Evolutionary conservation across 2,329 filamentous ascomycete species (phyloP), one percentile per base, ranked within the genome.

Genomic region (Chaetomiaceae sp.): DNA sequence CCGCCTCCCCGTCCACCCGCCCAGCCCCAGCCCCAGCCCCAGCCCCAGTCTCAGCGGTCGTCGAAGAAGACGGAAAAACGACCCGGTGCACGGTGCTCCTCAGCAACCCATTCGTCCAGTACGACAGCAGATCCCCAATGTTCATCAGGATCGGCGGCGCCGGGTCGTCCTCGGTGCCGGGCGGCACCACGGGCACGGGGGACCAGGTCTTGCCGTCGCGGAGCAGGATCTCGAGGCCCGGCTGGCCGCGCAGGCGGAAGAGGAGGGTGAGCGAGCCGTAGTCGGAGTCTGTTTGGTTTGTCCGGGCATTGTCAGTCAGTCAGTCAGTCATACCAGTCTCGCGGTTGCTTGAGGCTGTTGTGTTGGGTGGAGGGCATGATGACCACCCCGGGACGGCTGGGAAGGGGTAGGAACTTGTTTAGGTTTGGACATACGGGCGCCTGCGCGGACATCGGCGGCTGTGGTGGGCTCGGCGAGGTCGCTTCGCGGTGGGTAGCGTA

Each of bases 51-150:
- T n/a, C 29, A 18, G 6, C 11, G 3, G 16, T 16, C 10, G 38
- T 3, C 6, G n/a, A 18, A 2, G 41, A 8, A 11, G 32, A 4
- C 0, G 76, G 71, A 59, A 96, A 94, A 0, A 92, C 83, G 27
- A 97, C 94, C 10, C 92, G 77, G 66, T 97, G 94, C 5, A 96
- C 82, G 0, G 92, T 96, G 61, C 86, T 90, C 62, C 90, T 87
- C 58, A 97, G 77, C 42, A 96, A 71, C 0, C 91, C 90, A 59
- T 87, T 86, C 1, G 94, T 97, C 92, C 92, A 97, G 68, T 95
- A 94, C 30, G 83, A 86, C 56, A 86, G 72, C 66, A 87, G 64
- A 67, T 85, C 73, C 70, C 86, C 71, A 71, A 90, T 80, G 75
- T 94, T 73, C 84, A 97, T 68, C 76, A 96, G 69, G 76, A 90